A percentile compares a stretch with the other conserved stretches of the same genome.
Evolutionary conservation across 441 rosid species (phyloP).

Genomic region (Monsonia emarginata): DNA sequence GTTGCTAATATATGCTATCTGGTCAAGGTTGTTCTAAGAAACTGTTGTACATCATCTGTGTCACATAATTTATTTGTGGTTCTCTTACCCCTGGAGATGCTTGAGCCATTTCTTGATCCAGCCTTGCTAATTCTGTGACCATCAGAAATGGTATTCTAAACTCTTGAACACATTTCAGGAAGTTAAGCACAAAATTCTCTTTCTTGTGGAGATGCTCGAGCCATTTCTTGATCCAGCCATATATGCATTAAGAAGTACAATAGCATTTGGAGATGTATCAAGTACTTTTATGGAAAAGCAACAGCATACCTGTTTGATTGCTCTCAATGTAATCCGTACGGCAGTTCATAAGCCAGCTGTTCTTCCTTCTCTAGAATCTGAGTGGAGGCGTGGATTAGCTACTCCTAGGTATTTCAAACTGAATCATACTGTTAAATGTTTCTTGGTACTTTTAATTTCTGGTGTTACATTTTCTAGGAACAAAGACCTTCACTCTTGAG

Average conservation of each 20-base stretch:
- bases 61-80: conserved; percentile 19
- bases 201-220: conserved; percentile 79
- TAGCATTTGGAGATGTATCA: conserved; percentile 55
- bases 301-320: conserved; percentile 47
- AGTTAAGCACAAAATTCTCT: conserved; percentile 71
- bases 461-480: conserved; percentile 5
- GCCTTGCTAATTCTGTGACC: conserved; percentile 17
- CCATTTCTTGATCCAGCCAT: conserved; percentile 75
- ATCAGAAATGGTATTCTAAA: conserved; percentile 4
- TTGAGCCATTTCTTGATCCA: conserved; percentile 72
- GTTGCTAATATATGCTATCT: not conserved
- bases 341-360: conserved; percentile 65
- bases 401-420: conserved; percentile 55
- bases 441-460: conserved; percentile 1
- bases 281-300: conserved; percentile 43
- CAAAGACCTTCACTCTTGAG: not conserved
- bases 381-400: conserved; percentile 76
- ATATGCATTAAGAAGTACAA: conserved; percentile 38
- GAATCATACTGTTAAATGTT: conserved; percentile 11
- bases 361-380: conserved; percentile 71
- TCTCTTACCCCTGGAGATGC: conserved; percentile 70
- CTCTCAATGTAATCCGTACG: conserved; percentile 58
- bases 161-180: conserved; percentile 39
- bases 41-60: not conserved
- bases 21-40: not conserved